Conservation (phyloP, 768 basidiomycete genomes). For the Rhizopogon vesiculosus region DNA sequence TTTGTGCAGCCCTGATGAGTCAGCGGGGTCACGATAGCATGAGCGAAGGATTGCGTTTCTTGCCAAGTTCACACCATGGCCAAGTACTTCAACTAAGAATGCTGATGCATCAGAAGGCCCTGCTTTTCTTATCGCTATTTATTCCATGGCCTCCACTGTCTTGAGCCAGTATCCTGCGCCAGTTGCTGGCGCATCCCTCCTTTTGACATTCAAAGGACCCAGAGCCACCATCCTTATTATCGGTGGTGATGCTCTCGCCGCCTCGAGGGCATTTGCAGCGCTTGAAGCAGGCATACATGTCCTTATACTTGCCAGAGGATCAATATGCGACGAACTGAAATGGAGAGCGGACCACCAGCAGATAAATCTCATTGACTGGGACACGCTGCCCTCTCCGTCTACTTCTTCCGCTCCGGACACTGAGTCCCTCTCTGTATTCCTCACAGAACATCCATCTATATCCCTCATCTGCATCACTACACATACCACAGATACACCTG, state of each 20-base stretch:
- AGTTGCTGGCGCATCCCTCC: conserved; percentile 63
- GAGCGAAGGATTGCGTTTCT: too few species aligned
- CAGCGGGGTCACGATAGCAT: too few species aligned
- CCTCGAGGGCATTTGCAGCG: conserved; percentile 75
- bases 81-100: too few species aligned
- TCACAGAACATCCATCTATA: conserved; percentile 29
- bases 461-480: conserved; percentile 78
- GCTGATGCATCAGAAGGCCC: not conserved
- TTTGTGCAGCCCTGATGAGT: too few species aligned
- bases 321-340: conserved; percentile 66
- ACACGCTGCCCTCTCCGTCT: conserved; percentile 35
- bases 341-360: conserved; percentile 57
- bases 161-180: conserved; percentile 36
- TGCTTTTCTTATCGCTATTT: not conserved
- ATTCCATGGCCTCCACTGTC: not conserved
- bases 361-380: conserved; percentile 55
- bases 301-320: conserved; percentile 51
- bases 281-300: conserved; percentile 78
- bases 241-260: conserved; percentile 77
- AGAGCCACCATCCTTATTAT: conserved; percentile 60
- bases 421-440: conserved; percentile 43
- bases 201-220: conserved; percentile 69
- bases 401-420: conserved; percentile 10
- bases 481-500: conserved; percentile 38
- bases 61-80: not conserved